Evolutionary conservation across 2,329 filamentous ascomycete genomes (phyloP).

Genomic region (Chrysosporium queenslandicum): DNA sequence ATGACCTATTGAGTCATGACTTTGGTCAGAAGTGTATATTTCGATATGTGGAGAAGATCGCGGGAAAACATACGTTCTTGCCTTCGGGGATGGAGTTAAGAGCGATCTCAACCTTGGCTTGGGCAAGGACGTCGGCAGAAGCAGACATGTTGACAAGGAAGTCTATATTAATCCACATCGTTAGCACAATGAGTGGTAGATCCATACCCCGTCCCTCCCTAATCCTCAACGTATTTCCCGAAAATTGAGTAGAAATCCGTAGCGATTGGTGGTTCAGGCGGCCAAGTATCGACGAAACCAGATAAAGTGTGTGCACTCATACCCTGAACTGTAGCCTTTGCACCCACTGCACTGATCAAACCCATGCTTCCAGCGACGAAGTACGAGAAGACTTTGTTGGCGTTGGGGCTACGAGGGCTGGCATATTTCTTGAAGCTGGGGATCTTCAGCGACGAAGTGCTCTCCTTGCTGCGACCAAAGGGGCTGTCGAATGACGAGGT

Average conservation of each 20-base stretch:
- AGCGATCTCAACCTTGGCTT: conserved; percentile 99
- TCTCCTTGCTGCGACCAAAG: conserved; percentile 43
- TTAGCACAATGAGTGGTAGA: not conserved
- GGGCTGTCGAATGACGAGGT: conserved; percentile 44
- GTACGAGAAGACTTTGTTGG: conserved; percentile 87
- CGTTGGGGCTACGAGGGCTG: conserved; percentile 55
- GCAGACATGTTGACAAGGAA: conserved; percentile 99
- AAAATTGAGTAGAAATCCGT: no score
- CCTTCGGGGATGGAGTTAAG: conserved; percentile 88
- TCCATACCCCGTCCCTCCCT: no score
- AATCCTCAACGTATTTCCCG: no score
- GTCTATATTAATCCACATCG: conserved; percentile 49
- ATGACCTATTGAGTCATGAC: conserved; percentile 56
- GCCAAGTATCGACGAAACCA: no score
- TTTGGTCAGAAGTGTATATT: not conserved
- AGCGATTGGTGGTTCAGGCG: no score
- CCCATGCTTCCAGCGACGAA: conserved; percentile 98
- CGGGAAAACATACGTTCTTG: conserved; percentile 72
- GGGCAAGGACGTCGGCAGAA: conserved; percentile 93
- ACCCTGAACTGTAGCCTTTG: conserved; percentile 98
- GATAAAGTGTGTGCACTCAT: conserved; percentile 34
- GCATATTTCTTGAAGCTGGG: conserved; percentile 86
- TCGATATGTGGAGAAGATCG: not conserved
- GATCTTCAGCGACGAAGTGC: conserved; percentile 55
- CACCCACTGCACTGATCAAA: conserved; percentile 79